Evolutionary conservation across 768 basidiomycete genomes (phyloP).

Genomic region (Lentinula sp.): DNA sequence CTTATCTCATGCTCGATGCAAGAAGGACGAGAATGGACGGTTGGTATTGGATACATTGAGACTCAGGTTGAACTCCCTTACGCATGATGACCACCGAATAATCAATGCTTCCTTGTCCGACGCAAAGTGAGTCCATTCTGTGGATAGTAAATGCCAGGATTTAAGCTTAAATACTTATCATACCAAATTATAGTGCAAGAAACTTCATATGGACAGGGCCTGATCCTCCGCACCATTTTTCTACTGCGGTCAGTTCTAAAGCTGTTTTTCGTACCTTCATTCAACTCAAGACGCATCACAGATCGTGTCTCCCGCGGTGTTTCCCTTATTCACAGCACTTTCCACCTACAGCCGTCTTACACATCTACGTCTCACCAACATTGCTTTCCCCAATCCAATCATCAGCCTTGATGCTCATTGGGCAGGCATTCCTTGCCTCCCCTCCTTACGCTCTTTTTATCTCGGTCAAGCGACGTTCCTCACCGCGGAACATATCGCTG

Average conservation of each 20-base stretch:
- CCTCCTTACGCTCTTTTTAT: constrained; percentile 5
- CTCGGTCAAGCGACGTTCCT: constrained; percentile 7
- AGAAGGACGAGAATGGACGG: neutral
- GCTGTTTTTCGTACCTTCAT: constrained; percentile 12
- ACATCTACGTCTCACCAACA: constrained; percentile 35
- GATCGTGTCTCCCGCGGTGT: constrained; percentile 18
- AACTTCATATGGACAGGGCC: constrained; percentile 54
- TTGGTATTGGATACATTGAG: constrained; percentile 21
- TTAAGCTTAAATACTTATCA: neutral
- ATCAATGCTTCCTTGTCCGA: constrained; percentile 26
- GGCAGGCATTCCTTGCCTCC: constrained; percentile 4
- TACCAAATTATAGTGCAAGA: constrained; percentile 27
- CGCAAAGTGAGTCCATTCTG: constrained; percentile 25
- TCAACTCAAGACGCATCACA: constrained; percentile 2
- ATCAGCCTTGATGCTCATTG: neutral
- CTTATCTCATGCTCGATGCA: constrained; percentile 12
- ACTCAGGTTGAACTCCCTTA: constrained; percentile 34
- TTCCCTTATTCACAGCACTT: constrained; percentile 18
- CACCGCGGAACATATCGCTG: constrained; percentile 2
- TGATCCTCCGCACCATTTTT: constrained; percentile 57
- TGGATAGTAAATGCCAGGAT: neutral
- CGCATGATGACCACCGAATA: constrained; percentile 20
- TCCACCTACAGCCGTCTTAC: constrained; percentile 30
- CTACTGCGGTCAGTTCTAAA: constrained; percentile 38
- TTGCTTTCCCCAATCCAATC: constrained; percentile 14